Evolutionary conservation across 2,329 filamentous ascomycete genomes (phyloP), one percentile per base, ranked within the genome.

Genomic region (Penicillium decumbens): DNA sequence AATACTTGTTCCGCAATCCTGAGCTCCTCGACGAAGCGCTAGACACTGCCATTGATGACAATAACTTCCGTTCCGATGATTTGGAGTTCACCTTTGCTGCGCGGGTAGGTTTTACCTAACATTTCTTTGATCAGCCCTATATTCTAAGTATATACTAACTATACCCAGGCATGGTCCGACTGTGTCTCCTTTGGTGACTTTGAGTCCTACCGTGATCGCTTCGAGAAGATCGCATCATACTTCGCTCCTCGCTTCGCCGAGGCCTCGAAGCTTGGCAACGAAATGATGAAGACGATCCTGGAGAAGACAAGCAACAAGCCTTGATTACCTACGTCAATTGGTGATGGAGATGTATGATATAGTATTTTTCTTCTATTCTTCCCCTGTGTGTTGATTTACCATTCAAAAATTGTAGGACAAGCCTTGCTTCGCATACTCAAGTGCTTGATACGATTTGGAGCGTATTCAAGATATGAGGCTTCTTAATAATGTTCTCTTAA

Each of bases 1-100:
- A 98, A 73, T 92, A 95, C 67, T 78, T 98, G 32, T 98, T 96
- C 76, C 85, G 90, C 57, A 90, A 91, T 63, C 79, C 82, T 15
- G 81, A 80, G 2, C 77, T 95, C 45, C 82, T 98, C 12, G 86
- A 95, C 43, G 89, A 93, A 66, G 87, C 87, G 23, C 81, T 98
- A 60, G 80, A 86, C 42, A 93, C 89, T 6, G 92, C 90, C 3
- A 83, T 96, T 61, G 81, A 92, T 56, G 92, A 98, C 70, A 85
- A 88, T 61, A 92, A 86, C 0, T 98, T 96, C 73, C 81, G 93
- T n/a, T 87, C 86, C 23, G 93, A 98, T 65, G 93, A 98, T 68
- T 76, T 98, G 49, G 93, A 98, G 71, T 98, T 98, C 66, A 95
- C 92, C 0, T 97, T 98, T 73, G 95, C 93, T 1, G 95, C 95